A percentile compares a stretch with the other conserved stretches of the same genome.
Conservation (phyloP, 306 rosid species). For the Amphicarpaea edgeworthii region DNA sequence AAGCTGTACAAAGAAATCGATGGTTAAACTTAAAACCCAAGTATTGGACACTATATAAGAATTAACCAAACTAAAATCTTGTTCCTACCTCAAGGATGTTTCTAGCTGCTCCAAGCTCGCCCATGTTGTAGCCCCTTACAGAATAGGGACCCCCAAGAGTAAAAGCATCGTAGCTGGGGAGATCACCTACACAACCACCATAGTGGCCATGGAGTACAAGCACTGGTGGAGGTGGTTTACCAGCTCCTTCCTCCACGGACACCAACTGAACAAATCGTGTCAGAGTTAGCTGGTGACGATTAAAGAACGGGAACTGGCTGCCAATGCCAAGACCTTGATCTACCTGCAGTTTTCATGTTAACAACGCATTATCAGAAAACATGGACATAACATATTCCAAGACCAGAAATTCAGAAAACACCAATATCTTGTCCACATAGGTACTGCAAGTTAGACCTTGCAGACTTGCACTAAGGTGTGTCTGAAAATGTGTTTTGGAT, state of each 20-base stretch:
- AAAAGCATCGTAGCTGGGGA: constrained; percentile 97
- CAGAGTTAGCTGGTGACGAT: constrained; percentile 93
- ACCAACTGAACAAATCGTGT: constrained; percentile 79
- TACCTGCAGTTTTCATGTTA: constrained; percentile 62
- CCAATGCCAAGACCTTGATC: constrained; percentile 98
- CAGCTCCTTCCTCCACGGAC: constrained; percentile 92
- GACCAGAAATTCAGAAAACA: constrained; percentile 20
- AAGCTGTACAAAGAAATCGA: constrained; percentile 62
- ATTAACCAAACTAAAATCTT: neutral
- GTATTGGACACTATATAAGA: neutral
- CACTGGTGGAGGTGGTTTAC: constrained; percentile 94
- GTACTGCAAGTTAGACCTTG: constrained; percentile 9
- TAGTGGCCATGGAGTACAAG: constrained; percentile 96
- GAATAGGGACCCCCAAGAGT: constrained; percentile 98
- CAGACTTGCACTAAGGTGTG: neutral
- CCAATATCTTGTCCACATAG: constrained; percentile 16
- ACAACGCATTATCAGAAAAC: constrained; percentile 36
- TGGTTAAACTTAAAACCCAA: neutral
- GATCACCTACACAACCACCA: constrained; percentile 99
- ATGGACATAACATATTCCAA: constrained; percentile 14
- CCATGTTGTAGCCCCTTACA: constrained; percentile 98
- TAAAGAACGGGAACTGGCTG: constrained; percentile 91
- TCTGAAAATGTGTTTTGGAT: neutral
- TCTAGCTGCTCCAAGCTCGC: constrained; percentile 95
- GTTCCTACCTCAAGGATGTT: constrained; percentile 87